A percentile compares a stretch with the other conserved stretches of the same genome.
These are phyloP conservation scores for Taphrina deformans DNA, from an alignment of 1,139 yeast genomes.

Conservation along the genomic window DNA sequence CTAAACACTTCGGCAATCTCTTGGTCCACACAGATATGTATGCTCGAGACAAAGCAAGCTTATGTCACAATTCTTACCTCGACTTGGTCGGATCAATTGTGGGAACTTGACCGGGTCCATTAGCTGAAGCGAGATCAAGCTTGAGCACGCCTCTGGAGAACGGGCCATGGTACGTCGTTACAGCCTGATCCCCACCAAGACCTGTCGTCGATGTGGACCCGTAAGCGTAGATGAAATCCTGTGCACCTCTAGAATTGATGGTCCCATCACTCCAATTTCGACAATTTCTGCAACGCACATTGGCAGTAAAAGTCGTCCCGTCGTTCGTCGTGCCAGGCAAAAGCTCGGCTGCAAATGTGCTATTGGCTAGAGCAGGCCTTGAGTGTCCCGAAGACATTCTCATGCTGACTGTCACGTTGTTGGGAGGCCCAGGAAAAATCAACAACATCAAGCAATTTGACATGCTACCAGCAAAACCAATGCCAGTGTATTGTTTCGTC, in stretches of 20 bases:
- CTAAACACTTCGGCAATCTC: too few species aligned
- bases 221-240: constrained; percentile 19
- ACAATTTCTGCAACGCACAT: constrained; percentile 15
- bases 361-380: constrained; percentile 12
- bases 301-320: constrained; percentile 11
- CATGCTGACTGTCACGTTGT: constrained; percentile 4
- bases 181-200: constrained; percentile 8
- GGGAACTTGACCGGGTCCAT: constrained; percentile 21
- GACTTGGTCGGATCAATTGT: background rate
- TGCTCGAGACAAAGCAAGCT: too few species aligned
- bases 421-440: background rate
- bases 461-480: constrained; percentile 23
- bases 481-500: constrained; percentile 8
- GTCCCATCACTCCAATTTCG: constrained; percentile 8
- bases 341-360: constrained; percentile 1
- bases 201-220: constrained; percentile 17
- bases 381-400: constrained; percentile 8
- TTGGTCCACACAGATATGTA: too few species aligned
- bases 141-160: constrained; percentile 11
- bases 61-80: background rate
- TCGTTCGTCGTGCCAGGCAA: constrained; percentile 13
- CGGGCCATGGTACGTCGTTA: constrained; percentile 24
- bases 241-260: background rate
- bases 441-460: constrained; percentile 17
- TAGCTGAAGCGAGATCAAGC: constrained; percentile 10